Conservation (phyloP, 1,139 yeast species). For the Zygosaccharomyces pseudobailii region DNA sequence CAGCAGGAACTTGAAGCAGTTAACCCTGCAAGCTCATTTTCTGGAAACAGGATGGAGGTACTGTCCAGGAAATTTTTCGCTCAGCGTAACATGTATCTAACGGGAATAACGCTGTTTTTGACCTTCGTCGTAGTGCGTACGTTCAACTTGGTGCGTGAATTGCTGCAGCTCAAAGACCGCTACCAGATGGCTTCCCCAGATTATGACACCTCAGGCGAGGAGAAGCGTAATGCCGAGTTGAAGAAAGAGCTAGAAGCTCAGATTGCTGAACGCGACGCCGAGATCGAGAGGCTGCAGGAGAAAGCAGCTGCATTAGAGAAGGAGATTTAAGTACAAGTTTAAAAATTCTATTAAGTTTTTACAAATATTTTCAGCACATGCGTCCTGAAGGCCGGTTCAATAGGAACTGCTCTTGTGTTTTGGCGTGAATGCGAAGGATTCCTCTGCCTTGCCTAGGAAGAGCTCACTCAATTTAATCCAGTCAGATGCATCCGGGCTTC, state of each 20-base stretch:
- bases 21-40: slow-evolving; percentile 13
- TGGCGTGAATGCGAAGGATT: slow-evolving; percentile 74
- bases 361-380: not conserved
- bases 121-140: slow-evolving; percentile 84
- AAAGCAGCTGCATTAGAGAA: slow-evolving; percentile 64
- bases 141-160: slow-evolving; percentile 74
- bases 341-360: not conserved
- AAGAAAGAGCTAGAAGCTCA: slow-evolving; percentile 44
- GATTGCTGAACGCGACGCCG: slow-evolving; percentile 57
- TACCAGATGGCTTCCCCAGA: slow-evolving; percentile 27
- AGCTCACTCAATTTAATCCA: slow-evolving; percentile 97
- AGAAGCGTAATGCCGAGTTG: slow-evolving; percentile 30
- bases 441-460: slow-evolving; percentile 85
- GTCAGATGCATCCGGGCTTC: slow-evolving; percentile 78
- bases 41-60: slow-evolving; percentile 27
- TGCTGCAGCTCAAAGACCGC: slow-evolving; percentile 57
- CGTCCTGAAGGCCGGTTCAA: slow-evolving; percentile 20
- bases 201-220: slow-evolving; percentile 32
- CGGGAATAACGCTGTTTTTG: slow-evolving; percentile 91
- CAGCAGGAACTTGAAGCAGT: slow-evolving; percentile 50
- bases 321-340: slow-evolving; percentile 37
- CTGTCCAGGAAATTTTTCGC: slow-evolving; percentile 80
- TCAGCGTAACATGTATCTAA: slow-evolving; percentile 92
- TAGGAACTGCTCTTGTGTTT: slow-evolving; percentile 91
- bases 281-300: slow-evolving; percentile 60